Evolutionary conservation across 208 protist species (phyloP).

Genomic region (Wallacemonas sp.): DNA sequence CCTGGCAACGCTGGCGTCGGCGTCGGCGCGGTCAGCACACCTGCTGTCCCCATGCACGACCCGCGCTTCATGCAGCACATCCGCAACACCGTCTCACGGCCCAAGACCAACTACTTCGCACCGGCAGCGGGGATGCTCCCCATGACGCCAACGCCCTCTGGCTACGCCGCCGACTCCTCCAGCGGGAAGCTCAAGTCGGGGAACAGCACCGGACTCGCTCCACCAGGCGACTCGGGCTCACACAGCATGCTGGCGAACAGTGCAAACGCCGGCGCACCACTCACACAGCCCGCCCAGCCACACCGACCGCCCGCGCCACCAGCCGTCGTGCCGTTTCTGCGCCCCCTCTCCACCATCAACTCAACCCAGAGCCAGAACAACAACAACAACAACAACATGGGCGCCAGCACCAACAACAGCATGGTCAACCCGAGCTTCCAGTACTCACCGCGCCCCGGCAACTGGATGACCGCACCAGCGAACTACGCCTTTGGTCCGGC

Average conservation of each 20-base stretch:
- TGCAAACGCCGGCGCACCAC: neutral
- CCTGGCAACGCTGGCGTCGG: no score
- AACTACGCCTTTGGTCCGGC: neutral
- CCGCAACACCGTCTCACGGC: slow-evolving; percentile 21
- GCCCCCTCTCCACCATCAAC: neutral
- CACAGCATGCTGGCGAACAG: slow-evolving; percentile 10
- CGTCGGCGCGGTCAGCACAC: neutral
- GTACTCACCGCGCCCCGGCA: slow-evolving; percentile 8
- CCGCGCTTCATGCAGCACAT: slow-evolving; percentile 32
- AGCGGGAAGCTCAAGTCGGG: slow-evolving; percentile 13
- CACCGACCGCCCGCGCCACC: neutral
- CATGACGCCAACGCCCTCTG: neutral
- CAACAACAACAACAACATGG: neutral
- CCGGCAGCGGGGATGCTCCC: slow-evolving; percentile 9
- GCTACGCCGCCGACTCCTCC: slow-evolving; percentile 4
- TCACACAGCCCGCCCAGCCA: slow-evolving; percentile 9
- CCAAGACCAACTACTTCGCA: slow-evolving; percentile 21
- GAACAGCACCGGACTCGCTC: slow-evolving; percentile 8
- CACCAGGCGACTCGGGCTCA: neutral
- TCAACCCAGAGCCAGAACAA: neutral
- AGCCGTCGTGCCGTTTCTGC: slow-evolving; percentile 5
- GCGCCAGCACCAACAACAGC: neutral
- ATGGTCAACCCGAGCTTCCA: neutral
- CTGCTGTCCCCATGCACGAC: slow-evolving; percentile 8
- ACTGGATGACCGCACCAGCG: neutral